Base-by-base conservation (phyloP, 78 protist genomes). In the Dictyostelium capitatum region DNA sequence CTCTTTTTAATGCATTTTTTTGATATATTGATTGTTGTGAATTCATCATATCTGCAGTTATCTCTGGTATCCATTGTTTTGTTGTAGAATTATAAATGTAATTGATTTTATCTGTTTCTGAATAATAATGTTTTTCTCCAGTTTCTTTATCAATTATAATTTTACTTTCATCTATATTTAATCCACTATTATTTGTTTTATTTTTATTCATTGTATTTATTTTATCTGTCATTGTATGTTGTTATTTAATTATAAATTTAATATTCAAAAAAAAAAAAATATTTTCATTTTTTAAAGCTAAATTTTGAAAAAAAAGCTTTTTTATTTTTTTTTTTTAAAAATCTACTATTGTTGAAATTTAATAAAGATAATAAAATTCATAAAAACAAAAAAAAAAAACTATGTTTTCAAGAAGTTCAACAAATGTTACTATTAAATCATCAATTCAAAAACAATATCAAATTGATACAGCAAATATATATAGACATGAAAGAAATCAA, bases 51-150 rank as follows among this genome's bases (percentile, higher is more conserved):
- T 80, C 74, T 7, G 43, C 10, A 0, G 43, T 28, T 41, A 25
- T 32, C 14, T 81, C 50, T n/a, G 50, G 32, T 48, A 28, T 9
- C 89, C 89, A 81, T 81, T 81, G 69, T n/a, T 65, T 81, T 6
- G 17, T 81, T 10, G 20, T 30, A 28, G 20, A 2, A 30, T 81
- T 41, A 50, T 53, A 65, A 62, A 81, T 43, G 50, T 48, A 81
- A 41, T 62, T 7, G 23, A 12, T 23, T 25, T 48, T 30, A 17
- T 81, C 78, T 48, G 23, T 75, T 50, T 23, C 47, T 19, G 85
- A 32, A 32, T 41, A 54, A 65, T 81, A 81, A 0, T 67, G 43
- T 74, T 74, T 62, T 15, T 53, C 37, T 23, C 79, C 79, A 37
- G 43, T 37, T 65, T 65, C 48, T 67, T 67, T 81, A 81, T 81